These are phyloP conservation scores for Trametes sanguinea DNA, from an alignment of 768 basidiomycete species.

Conservation along the genomic window DNA sequence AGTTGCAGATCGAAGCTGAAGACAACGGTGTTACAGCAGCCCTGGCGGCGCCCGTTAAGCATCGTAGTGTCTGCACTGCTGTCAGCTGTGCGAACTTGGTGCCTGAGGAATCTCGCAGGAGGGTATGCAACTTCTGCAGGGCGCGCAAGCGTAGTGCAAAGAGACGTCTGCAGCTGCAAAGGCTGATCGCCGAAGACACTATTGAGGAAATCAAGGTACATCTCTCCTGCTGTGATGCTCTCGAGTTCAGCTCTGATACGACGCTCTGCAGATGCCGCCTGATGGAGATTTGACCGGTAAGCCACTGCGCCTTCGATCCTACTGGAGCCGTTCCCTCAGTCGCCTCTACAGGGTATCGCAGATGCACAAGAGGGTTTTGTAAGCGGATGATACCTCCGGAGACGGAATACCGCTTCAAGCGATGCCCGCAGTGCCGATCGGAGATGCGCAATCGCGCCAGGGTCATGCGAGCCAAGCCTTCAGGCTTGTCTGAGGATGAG, in stretches of 20 bases:
- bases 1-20: background rate
- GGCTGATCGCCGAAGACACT: background rate
- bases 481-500: background rate
- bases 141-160: slow-evolving; percentile 4
- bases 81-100: slow-evolving; percentile 28
- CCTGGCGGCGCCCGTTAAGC: background rate
- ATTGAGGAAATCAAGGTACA: slow-evolving; percentile 8
- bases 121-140: slow-evolving; percentile 25
- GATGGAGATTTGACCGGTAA: slow-evolving; percentile 8
- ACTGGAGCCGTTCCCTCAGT: background rate
- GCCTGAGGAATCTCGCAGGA: slow-evolving; percentile 14
- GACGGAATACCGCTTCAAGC: slow-evolving; percentile 22
- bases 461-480: background rate
- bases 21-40: background rate
- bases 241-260: background rate
- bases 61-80: slow-evolving; percentile 20
- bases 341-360: slow-evolving; percentile 11
- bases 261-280: background rate
- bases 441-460: slow-evolving; percentile 11
- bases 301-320: background rate
- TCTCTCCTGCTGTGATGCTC: background rate
- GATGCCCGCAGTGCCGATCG: slow-evolving; percentile 27
- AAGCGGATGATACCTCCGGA: slow-evolving; percentile 22
- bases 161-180: background rate
- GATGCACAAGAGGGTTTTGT: slow-evolving; percentile 23